phyloP scores from a whole-genome alignment of 2,329 filamentous ascomycete genomes.

The Neocatenulostroma microsporum region DNA sequence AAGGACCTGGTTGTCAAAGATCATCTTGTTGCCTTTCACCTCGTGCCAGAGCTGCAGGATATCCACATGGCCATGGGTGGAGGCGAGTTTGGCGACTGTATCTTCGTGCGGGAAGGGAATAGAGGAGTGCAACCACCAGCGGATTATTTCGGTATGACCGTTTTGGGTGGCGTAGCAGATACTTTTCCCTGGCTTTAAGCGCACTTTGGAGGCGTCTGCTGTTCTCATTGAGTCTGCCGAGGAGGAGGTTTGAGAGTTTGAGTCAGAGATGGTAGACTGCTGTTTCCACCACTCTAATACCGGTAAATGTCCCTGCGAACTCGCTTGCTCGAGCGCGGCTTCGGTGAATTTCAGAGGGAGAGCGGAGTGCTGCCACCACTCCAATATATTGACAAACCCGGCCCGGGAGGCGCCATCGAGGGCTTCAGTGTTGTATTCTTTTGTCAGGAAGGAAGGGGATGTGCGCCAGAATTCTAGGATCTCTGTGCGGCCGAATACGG shows the following conservation, averaged over 20 bases:
- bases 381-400: constrained; percentile 75
- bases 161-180: constrained; percentile 78
- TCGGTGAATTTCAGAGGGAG: constrained; percentile 80
- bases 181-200: constrained; percentile 73
- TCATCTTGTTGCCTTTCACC: constrained; percentile 65
- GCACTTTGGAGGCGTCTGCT: constrained; percentile 39
- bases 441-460: constrained; percentile 71
- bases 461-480: constrained; percentile 89
- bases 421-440: constrained; percentile 78
- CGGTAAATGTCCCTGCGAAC: constrained; percentile 70
- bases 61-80: constrained; percentile 72
- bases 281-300: constrained; percentile 91
- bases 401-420: constrained; percentile 80
- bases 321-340: constrained; percentile 78
- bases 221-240: constrained; percentile 21
- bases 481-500: constrained; percentile 73
- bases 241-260: constrained; percentile 22
- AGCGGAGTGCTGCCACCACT: constrained; percentile 84
- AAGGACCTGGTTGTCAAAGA: constrained; percentile 75
- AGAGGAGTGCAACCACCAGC: constrained; percentile 80
- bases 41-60: constrained; percentile 78
- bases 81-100: constrained; percentile 74
- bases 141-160: constrained; percentile 66
- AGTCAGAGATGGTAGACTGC: constrained; percentile 32
- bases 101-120: constrained; percentile 75